Percentiles rank a stretch among this genome's conserved stretches.
Conservation (phyloP, 768 basidiomycete genomes). For the Tricholoma saponaceum region DNA sequence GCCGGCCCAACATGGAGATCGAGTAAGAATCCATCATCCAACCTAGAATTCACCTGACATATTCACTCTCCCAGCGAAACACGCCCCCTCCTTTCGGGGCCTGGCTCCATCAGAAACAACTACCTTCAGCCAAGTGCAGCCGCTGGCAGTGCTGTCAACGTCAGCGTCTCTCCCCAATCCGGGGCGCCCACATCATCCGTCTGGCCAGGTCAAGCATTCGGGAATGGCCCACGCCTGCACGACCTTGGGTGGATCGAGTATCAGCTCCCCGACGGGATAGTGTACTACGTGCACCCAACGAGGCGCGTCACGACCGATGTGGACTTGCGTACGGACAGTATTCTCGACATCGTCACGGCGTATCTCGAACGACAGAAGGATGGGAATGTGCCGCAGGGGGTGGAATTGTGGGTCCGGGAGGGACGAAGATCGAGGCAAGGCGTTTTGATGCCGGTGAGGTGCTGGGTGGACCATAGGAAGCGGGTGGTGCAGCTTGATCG, state of each 20-base stretch:
- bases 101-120: slow-evolving; percentile 21
- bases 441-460: slow-evolving; percentile 33
- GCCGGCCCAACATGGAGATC: slow-evolving; percentile 17
- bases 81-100: slow-evolving; percentile 44
- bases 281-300: slow-evolving; percentile 68
- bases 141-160: slow-evolving; percentile 10
- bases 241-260: slow-evolving; percentile 75
- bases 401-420: slow-evolving; percentile 65
- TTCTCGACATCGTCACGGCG: slow-evolving; percentile 45
- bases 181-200: slow-evolving; percentile 11
- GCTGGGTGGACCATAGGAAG: slow-evolving; percentile 66
- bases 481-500: slow-evolving; percentile 47
- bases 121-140: slow-evolving; percentile 23
- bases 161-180: slow-evolving; percentile 22
- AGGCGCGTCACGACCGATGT: slow-evolving; percentile 66
- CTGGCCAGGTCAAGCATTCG: slow-evolving; percentile 16
- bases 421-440: slow-evolving; percentile 18
- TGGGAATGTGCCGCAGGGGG: slow-evolving; percentile 25
- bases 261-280: slow-evolving; percentile 65
- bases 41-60: not conserved
- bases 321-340: slow-evolving; percentile 51
- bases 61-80: slow-evolving; percentile 38
- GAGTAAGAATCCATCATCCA: slow-evolving; percentile 20
- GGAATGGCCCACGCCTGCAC: slow-evolving; percentile 32
- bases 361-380: slow-evolving; percentile 39